Conservation (phyloP, 306 rosid species). For the Canavalia ensiformis region DNA sequence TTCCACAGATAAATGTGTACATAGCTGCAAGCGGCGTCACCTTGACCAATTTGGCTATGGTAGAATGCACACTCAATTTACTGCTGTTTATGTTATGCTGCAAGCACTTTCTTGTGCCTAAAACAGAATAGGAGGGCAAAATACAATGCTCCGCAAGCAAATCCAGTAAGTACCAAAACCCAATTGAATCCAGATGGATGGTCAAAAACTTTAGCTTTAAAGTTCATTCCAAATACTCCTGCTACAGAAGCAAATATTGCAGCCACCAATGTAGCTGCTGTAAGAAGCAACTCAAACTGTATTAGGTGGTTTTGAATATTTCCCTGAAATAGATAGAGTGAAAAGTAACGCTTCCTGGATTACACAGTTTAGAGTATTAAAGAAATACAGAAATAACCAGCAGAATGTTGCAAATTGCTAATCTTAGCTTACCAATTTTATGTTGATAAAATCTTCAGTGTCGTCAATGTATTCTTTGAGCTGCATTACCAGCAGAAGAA, state of each 20-base stretch:
- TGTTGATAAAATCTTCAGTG: slow-evolving; percentile 98
- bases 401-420: slow-evolving; percentile 33
- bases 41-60: slow-evolving; percentile 32
- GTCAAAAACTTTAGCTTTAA: slow-evolving; percentile 62
- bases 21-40: slow-evolving; percentile 17
- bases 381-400: slow-evolving; percentile 23
- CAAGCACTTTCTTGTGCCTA: slow-evolving; percentile 76
- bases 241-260: slow-evolving; percentile 78
- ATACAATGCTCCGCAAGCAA: slow-evolving; percentile 64
- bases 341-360: not conserved
- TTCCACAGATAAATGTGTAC: slow-evolving; percentile 35
- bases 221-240: slow-evolving; percentile 95
- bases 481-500: slow-evolving; percentile 64
- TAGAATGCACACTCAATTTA: slow-evolving; percentile 41
- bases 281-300: slow-evolving; percentile 89
- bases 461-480: slow-evolving; percentile 97
- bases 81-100: slow-evolving; percentile 53
- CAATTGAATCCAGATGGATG: slow-evolving; percentile 63
- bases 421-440: slow-evolving; percentile 82
- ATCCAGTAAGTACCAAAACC: slow-evolving; percentile 71
- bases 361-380: slow-evolving; percentile 42
- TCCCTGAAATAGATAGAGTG: slow-evolving; percentile 66
- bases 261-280: slow-evolving; percentile 89
- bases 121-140: slow-evolving; percentile 70
- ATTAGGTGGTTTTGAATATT: slow-evolving; percentile 95